A percentile compares a stretch with the other conserved stretches of the same genome.
These are phyloP conservation scores for Agapanthus africanus DNA, from an alignment of 106 monocot genomes.

Conservation along the genomic window DNA sequence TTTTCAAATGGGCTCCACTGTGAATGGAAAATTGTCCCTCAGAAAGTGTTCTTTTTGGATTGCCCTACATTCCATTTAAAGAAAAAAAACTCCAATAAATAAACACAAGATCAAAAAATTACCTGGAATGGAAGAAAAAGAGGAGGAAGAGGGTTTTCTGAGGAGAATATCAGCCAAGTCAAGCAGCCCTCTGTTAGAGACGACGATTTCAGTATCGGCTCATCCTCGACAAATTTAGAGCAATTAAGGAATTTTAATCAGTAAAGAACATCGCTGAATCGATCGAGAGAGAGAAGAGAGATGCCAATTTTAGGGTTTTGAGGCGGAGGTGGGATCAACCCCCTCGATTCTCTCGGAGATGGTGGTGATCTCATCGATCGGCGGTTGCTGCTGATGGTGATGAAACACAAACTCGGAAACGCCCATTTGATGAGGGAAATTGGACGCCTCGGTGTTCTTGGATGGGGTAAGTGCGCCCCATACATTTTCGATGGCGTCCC, in stretches of 20 bases:
- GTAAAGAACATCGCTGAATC: no score
- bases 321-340: constrained; percentile 75
- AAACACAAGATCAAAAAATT: background rate
- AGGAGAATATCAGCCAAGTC: constrained; percentile 76
- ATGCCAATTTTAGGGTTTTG: constrained; percentile 72
- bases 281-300: background rate
- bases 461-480: no score
- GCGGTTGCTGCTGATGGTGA: constrained; percentile 14
- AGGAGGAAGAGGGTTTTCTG: no score
- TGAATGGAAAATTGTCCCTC: no score
- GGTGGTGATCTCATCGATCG: constrained; percentile 70
- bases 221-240: constrained; percentile 23
- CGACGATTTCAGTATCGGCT: constrained; percentile 55
- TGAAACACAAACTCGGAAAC: constrained; percentile 36
- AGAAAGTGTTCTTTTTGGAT: no score
- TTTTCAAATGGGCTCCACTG: no score
- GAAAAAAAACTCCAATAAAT: background rate
- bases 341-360: constrained; percentile 58
- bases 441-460: no score
- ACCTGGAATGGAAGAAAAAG: constrained; percentile 26
- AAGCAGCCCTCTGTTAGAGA: constrained; percentile 49
- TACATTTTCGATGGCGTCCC: no score
- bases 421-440: no score
- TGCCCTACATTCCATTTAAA: no score
- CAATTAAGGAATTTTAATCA: background rate